Base-by-base conservation (phyloP, 2,329 filamentous ascomycete species). In the Verticillium dahliae region DNA sequence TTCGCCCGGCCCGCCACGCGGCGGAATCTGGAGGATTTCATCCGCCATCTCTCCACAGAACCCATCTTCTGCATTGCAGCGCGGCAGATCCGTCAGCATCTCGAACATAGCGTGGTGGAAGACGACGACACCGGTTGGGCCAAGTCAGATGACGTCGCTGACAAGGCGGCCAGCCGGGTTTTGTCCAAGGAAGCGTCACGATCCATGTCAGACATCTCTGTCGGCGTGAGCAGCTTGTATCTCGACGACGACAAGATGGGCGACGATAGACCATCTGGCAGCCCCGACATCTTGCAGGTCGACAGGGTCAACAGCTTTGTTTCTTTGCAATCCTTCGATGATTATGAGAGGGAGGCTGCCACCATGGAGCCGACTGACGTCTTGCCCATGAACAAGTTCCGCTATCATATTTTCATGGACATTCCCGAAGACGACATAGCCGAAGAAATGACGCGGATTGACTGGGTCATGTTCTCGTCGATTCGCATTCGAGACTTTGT, bases 381-480 rank as follows among this genome's bases (percentile, higher is more conserved):
- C 41, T 79, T 90, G 60, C 84, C 87, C 1, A 83, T 97, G 64
- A 90, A 88, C 67, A 98, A 98, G 74, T 81, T 89, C 52, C 90
- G 95, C 63, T 99, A 95, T 81, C 91, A 93, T 67, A 86, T 90
- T 59, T 90, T 98, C 67, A 96, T 98, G 88, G 90, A 91, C 39
- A 89, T 89, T 31, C 83, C 90, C 1, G 90, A 96, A 60, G 91
- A 96, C 64, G 86, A 92, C 57, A 89, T 98, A 67, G 94, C 94
- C 15, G 88, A 90, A 63, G 95, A 99, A 74, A 84, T 99, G 69
- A 98, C 95, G 4, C 85, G 94, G 63, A 96, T 99, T 61, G 95
- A 99, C 76, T 98, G 94, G 94, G 88, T 96, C 73, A 95, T 98
- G 90, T 98, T 97, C 74, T 96, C 91, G 59, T 93, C 92, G 1